Percentiles rank a stretch among this genome's conserved stretches.
phyloP scores from a whole-genome alignment of 805 yeast genomes.

The Metschnikowia proteae region DNA sequence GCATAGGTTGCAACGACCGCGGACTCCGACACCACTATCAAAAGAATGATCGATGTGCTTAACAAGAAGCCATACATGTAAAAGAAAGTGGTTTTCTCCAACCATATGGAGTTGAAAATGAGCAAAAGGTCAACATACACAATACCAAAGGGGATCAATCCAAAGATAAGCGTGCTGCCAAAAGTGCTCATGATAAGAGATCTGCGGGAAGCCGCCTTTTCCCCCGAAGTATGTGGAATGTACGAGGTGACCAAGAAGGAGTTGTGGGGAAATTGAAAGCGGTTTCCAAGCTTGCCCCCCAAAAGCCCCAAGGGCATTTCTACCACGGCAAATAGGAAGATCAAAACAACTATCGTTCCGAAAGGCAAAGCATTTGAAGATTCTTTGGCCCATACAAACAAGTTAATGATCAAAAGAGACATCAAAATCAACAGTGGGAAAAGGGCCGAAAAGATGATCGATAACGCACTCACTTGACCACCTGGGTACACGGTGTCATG shows the following conservation, averaged over 20 bases:
- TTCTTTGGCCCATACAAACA: conserved; percentile 71
- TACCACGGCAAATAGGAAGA: conserved; percentile 57
- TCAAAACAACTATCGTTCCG: conserved; percentile 60
- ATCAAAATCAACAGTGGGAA: conserved; percentile 48
- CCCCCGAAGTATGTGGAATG: conserved; percentile 1
- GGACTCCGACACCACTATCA: conserved; percentile 65
- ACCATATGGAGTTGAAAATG: conserved; percentile 73
- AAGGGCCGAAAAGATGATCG: conserved; percentile 32
- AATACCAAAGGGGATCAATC: conserved; percentile 73
- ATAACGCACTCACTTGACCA: conserved; percentile 21
- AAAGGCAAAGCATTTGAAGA: conserved; percentile 77
- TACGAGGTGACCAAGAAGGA: conserved; percentile 19
- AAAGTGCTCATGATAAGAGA: conserved; percentile 24
- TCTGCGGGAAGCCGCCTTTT: conserved; percentile 7
- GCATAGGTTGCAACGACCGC: conserved; percentile 67
- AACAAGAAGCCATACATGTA: conserved; percentile 77
- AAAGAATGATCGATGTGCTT: conserved; percentile 54
- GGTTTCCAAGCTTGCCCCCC: conserved; percentile 61
- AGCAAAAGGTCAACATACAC: conserved; percentile 75
- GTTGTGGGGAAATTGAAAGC: conserved; percentile 20
- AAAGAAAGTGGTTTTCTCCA: conserved; percentile 73
- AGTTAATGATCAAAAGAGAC: conserved; percentile 54
- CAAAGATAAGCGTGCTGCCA: conserved; percentile 47
- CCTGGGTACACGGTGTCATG: conserved; percentile 24
- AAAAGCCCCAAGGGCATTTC: conserved; percentile 71